A percentile compares a stretch with the other conserved stretches of the same genome.
These are phyloP conservation scores for Aspergillus terreus DNA, from an alignment of 2,329 filamentous ascomycete species.

Conservation along the genomic window DNA sequence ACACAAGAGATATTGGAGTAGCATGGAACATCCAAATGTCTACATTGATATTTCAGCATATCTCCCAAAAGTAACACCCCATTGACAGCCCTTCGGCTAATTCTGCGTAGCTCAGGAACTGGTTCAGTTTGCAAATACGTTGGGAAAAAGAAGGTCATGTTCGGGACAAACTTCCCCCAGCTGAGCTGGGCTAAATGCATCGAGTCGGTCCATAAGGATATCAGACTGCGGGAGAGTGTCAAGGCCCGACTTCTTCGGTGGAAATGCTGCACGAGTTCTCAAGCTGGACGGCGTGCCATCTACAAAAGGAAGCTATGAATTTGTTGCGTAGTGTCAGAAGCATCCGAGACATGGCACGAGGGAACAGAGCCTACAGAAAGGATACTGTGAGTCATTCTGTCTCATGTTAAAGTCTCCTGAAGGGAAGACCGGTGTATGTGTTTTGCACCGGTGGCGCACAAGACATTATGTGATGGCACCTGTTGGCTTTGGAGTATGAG, in stretches of 20 bases:
- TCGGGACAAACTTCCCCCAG: slow-evolving; percentile 25
- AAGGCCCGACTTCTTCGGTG: slow-evolving; percentile 15
- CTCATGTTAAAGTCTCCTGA: no score
- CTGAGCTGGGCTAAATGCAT: slow-evolving; percentile 20
- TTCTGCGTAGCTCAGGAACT: slow-evolving; percentile 7
- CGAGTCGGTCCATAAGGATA: slow-evolving; percentile 10
- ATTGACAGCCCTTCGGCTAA: no score
- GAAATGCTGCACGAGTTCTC: slow-evolving; percentile 16
- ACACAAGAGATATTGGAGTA: slow-evolving; percentile 18
- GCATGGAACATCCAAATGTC: slow-evolving; percentile 24
- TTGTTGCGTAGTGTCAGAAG: no score
- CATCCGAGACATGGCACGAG: no score
- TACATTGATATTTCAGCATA: slow-evolving; percentile 23
- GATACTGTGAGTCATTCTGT: no score
- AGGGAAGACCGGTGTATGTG: no score
- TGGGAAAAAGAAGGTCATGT: slow-evolving; percentile 21
- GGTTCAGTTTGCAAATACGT: slow-evolving; percentile 23
- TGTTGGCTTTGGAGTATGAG: no score
- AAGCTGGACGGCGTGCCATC: slow-evolving; percentile 5
- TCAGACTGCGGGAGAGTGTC: slow-evolving; percentile 5
- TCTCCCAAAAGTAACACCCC: slow-evolving; percentile 11
- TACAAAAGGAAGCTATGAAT: no score
- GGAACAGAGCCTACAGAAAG: no score
- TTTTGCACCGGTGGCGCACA: no score
- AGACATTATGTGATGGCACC: no score